A percentile compares a stretch with the other conserved stretches of the same genome.
Evolutionary conservation across 257 asterid genomes (phyloP).

Genomic region (Penstemon barbatus): DNA sequence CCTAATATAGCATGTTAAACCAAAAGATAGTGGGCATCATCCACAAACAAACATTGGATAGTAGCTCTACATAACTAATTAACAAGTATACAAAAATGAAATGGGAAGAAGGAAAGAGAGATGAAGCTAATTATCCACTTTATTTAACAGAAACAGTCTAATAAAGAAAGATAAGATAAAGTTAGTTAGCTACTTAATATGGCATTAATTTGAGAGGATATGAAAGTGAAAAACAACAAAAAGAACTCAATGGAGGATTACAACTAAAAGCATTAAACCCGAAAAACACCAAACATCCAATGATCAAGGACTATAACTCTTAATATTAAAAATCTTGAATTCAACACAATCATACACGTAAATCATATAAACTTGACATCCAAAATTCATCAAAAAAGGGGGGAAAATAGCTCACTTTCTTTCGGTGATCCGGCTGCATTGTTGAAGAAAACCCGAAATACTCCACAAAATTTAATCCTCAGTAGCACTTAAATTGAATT

Average conservation of each 20-base stretch:
- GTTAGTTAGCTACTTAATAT: background rate
- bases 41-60: background rate
- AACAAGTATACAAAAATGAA: background rate
- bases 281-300: background rate
- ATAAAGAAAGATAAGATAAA: conserved; percentile 19
- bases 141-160: conserved; percentile 20
- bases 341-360: background rate
- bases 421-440: conserved; percentile 84
- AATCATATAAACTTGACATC: background rate
- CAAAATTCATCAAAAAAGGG: background rate
- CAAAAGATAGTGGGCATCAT: background rate
- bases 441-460: conserved; percentile 23
- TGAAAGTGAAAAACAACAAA: background rate
- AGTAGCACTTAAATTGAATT: conserved; percentile 26
- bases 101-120: background rate
- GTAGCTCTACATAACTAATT: conserved; percentile 15
- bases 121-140: background rate
- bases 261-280: conserved; percentile 23
- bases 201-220: conserved; percentile 15
- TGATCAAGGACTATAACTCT: conserved; percentile 15
- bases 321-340: background rate
- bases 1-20: conserved; percentile 19
- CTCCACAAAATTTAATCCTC: conserved; percentile 13
- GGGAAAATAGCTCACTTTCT: conserved; percentile 60
- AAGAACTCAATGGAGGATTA: background rate